Base-by-base conservation (phyloP, 768 basidiomycete species). In the Rossbeevera mucosa region DNA sequence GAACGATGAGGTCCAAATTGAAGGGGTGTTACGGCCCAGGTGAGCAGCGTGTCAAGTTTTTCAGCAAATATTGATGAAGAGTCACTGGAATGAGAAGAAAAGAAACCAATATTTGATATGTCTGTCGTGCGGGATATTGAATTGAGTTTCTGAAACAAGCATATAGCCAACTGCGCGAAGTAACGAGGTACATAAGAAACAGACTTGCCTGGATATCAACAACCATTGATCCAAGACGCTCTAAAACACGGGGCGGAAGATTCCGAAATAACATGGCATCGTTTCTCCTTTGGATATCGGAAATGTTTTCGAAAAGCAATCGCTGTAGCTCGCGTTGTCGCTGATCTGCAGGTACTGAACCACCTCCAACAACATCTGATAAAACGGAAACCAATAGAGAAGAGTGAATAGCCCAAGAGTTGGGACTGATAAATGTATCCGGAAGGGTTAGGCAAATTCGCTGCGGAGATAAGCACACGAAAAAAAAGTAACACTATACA, bases 1-100 rank as follows among this genome's bases (percentile, higher is more conserved):
- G 86, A 81, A 29, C 90, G 76, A 58, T 91, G 91, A 41, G 90
- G 85, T 9, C 91, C 90, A 54, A 85, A 91, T 67, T 92, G 91
- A 16, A 88, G 72, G 3, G 83, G 80, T 0, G 89, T 88, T 24
- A 91, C 82, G 59, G 81, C 81, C 90, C 91, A 93, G 0, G 86
- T 86, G 9, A 92, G 75, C 2, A 91, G 74, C 48, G 83, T 77
- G 57, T 88, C 81, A 16, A 91, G 76, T 62, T 91, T 89, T 52
- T 79, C 78, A n/a, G 75, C 69, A 59, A 90, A 88, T 11, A 67
- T 64, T 12, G 72, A 61, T 20, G 76, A 73, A 20, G 61, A 47
- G 24, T 71, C 61, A 22, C 57, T 41, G 2, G 65, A 63, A 25
- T 71, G 72, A 8, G 74, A 73, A 7, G 78, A 73, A 57, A 91